These are phyloP conservation scores for Botrytis tulipae DNA, from an alignment of 2,329 filamentous ascomycete genomes.

Conservation along the genomic window DNA sequence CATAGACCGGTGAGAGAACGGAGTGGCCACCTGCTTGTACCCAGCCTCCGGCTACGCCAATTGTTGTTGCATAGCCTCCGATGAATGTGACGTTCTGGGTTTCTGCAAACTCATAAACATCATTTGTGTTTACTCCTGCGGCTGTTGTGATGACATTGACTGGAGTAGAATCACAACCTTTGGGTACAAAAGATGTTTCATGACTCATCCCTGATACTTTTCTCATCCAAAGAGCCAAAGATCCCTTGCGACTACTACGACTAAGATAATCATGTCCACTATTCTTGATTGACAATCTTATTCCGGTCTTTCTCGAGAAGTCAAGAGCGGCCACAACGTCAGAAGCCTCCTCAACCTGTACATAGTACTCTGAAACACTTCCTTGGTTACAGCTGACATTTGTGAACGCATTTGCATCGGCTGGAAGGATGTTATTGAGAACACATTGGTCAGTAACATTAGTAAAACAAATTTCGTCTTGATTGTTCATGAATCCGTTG, in stretches of 20 bases:
- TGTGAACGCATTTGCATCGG: slow-evolving; percentile 26
- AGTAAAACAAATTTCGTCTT: slow-evolving; percentile 36
- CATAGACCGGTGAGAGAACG: slow-evolving; percentile 49
- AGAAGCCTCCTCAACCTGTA: slow-evolving; percentile 35
- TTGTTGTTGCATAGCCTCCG: slow-evolving; percentile 39
- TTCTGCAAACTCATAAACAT: slow-evolving; percentile 33
- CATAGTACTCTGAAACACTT: slow-evolving; percentile 24
- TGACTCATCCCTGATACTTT: slow-evolving; percentile 20
- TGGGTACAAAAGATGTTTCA: slow-evolving; percentile 23
- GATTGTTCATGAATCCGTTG: slow-evolving; percentile 35
- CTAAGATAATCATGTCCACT: slow-evolving; percentile 34
- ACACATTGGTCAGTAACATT: slow-evolving; percentile 36
- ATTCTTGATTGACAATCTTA: slow-evolving; percentile 39
- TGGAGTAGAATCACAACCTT: slow-evolving; percentile 23
- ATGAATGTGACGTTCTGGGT: slow-evolving; percentile 34
- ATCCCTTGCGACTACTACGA: slow-evolving; percentile 25
- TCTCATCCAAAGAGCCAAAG: slow-evolving; percentile 27
- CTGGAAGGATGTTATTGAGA: slow-evolving; percentile 31
- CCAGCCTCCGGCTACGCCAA: slow-evolving; percentile 52
- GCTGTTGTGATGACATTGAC: slow-evolving; percentile 32
- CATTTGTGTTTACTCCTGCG: slow-evolving; percentile 31
- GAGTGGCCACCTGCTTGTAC: slow-evolving; percentile 54
- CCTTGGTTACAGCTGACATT: slow-evolving; percentile 28
- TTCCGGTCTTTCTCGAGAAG: slow-evolving; percentile 44
- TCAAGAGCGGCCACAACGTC: slow-evolving; percentile 47